Evolutionary conservation across 2,329 filamentous ascomycete species (phyloP), one percentile per base, ranked within the genome.

Genomic region (Ophiostoma quercus): DNA sequence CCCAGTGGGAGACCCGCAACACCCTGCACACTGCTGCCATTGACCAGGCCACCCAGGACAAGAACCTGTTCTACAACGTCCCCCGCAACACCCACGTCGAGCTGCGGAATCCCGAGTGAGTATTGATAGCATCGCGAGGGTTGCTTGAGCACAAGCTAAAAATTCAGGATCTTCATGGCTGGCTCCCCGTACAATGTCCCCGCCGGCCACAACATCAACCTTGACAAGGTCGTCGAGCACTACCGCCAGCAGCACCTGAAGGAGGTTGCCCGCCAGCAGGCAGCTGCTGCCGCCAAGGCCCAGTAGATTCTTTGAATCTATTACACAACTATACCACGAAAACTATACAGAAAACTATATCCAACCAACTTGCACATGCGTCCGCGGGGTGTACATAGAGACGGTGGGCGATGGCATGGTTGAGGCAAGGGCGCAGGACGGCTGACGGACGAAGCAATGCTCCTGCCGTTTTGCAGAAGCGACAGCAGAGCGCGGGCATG

Each of bases 101-200:
- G 72, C 80, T 87, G 73, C 81, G 82, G 74, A 86, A 79, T 73
- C 85, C 85, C 63, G 86, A 88, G 86, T 88, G 82, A 72, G 85
- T 84, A n/a, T n/a, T n/a, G n/a, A n/a, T n/a, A n/a, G n/a, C n/a
- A n/a, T n/a, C n/a, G n/a, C n/a, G n/a, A n/a, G n/a, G n/a, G n/a
- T 41, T 8, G 8, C 37, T 3, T 4, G 39, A 41, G 4, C 11
- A 41, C 9, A 71, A 62, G 7, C 70, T 71, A 43, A 69, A 67
- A 6, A 1, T 37, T 0, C 39, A 87, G 85, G 76, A 78, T 83
- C 29, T 77, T 88, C 69, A 78, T 82, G 74, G 79, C 81, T n/a
- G 82, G 84, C 72, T 82, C 83, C 25, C 79, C 80, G 25, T 81
- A 80, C 76, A 86, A 85, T 77, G 80, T 87, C 22, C 83, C 83